A percentile compares a stretch with the other conserved stretches of the same genome.
These are phyloP conservation scores for Babesia ovis DNA, from an alignment of 169 alveolate species.

Conservation along the genomic window DNA sequence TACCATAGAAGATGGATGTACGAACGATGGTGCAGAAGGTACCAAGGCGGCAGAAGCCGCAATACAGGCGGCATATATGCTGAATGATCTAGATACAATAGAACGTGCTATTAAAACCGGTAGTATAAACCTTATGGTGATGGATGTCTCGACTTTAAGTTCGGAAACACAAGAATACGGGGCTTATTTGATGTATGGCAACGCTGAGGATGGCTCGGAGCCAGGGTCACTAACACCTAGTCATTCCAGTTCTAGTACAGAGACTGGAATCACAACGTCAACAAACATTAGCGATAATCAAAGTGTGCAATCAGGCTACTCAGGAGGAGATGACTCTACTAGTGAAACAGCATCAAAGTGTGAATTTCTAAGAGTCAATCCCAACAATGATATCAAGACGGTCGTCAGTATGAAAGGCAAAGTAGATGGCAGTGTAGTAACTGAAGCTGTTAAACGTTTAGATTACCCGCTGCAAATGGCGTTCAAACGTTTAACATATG, in stretches of 20 bases:
- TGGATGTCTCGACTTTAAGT: background rate
- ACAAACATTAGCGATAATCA: background rate
- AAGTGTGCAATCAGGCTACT: background rate
- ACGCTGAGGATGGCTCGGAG: background rate
- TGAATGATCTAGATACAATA: slow-evolving; percentile 40
- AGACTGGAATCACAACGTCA: background rate
- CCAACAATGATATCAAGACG: no score
- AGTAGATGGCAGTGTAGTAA: slow-evolving; percentile 15
- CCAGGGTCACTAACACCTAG: background rate
- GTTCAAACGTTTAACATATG: slow-evolving; percentile 8
- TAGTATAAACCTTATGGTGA: background rate
- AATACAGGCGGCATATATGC: slow-evolving; percentile 46
- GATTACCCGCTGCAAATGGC: slow-evolving; percentile 39
- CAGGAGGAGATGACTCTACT: background rate
- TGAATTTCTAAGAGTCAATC: background rate
- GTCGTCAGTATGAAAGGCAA: background rate
- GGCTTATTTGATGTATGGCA: background rate
- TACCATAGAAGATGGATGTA: slow-evolving; percentile 10
- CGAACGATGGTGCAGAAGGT: background rate
- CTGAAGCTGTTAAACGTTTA: background rate
- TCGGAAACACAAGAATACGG: background rate
- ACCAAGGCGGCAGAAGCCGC: slow-evolving; percentile 40
- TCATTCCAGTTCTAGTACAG: slow-evolving; percentile 10
- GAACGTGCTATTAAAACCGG: slow-evolving; percentile 13
- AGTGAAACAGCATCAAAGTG: background rate